Evolutionary conservation across 495 filamentous ascomycete species (phyloP), one percentile per base, ranked within the genome.

Genomic region (Hyphodiscus hymeniophilus): DNA sequence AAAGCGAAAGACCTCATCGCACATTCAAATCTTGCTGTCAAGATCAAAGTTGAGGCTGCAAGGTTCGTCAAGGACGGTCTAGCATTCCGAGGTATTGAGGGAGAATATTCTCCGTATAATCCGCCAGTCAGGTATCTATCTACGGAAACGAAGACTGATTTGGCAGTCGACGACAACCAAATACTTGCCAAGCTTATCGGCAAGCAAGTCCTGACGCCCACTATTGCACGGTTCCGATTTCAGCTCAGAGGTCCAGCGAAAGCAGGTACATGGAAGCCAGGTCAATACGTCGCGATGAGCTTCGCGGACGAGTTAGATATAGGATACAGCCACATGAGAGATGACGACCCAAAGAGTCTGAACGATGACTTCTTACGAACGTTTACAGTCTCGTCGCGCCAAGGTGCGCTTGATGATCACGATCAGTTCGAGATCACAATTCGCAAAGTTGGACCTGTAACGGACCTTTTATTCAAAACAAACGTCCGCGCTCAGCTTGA

Each of bases 291-390:
- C 24, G 85, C 84, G 3, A 59, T 94, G 7, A 78, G 81, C 49
- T 88, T 92, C 50, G 64, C 70, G 32, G 60, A 71, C 3, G 77
- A 87, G 52, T 64, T 91, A 3, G 74, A 84, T 48, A 60, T 70
- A 38, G 87, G 87, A 3, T 94, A 85, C 59, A 76, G 68, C 41
- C 88, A 92, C 59, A 92, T 92, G 87, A 68, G 79, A 1, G 81
- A 91, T 45, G 76, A 80, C 32, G 87, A 91, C 48, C 87, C 86
- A 12, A 68, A 69, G 52, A 84, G 77, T 53, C 58, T 92, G 35
- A 94, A 92, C 52, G 87, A 92, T 52, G 85, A 94, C 57, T 90
- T 79, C 54, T 66, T 89, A 16, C 70, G 87, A 30, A 91, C 87
- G 0, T 92, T 92, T 57, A 92, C 85, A 3, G 70, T 90, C 4